Conservation (phyloP, 225 moss, liverwort and hornwort genomes). For the Pseudoscleropodium purum region DNA sequence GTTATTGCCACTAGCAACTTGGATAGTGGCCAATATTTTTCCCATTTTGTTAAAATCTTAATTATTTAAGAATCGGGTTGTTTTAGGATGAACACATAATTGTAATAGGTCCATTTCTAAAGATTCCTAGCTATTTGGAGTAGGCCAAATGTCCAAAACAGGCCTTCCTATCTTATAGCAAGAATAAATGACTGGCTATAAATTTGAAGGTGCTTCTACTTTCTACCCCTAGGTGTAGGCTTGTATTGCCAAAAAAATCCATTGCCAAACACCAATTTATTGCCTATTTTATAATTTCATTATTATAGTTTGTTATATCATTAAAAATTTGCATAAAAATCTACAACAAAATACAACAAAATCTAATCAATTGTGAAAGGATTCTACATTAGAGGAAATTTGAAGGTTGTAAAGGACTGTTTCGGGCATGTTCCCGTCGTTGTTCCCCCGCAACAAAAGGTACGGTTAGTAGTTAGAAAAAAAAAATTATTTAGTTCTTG, state of each 20-base stretch:
- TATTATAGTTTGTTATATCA: neutral
- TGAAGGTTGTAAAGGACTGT: too few relatives aligned
- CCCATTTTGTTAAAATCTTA: neutral
- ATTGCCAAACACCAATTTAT: neutral
- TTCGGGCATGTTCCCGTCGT: too few relatives aligned
- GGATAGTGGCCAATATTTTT: accelerated
- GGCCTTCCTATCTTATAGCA: neutral
- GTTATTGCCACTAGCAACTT: accelerated
- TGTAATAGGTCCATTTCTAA: neutral
- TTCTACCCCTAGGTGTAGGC: neutral
- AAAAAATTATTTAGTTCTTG: too few relatives aligned
- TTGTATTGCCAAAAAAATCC: neutral
- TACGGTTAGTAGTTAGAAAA: too few relatives aligned
- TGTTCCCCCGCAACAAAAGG: too few relatives aligned
- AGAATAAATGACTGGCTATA: neutral
- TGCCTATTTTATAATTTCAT: neutral
- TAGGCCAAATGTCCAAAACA: neutral
- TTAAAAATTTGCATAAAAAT: too few relatives aligned
- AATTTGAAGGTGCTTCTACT: neutral
- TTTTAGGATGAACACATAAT: too few relatives aligned
- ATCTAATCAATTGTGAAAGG: neutral
- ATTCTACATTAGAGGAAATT: too few relatives aligned
- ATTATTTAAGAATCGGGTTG: too few relatives aligned
- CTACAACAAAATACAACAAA: neutral
- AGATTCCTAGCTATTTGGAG: too few relatives aligned